phyloP scores from a whole-genome alignment of 768 basidiomycete genomes.

The Clathrus columnatus region DNA sequence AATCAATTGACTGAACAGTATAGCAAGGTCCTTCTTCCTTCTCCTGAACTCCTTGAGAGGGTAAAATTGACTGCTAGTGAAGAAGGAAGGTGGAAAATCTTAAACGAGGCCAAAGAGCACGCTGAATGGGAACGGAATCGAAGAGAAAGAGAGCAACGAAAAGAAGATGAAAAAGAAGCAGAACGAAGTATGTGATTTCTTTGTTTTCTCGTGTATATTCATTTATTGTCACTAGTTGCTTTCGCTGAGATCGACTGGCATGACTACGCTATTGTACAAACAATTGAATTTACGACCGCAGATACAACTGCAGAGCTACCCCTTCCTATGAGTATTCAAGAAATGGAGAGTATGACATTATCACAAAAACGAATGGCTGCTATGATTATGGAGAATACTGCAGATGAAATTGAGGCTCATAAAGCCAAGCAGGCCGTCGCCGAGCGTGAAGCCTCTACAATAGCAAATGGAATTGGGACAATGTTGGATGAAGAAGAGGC shows the following conservation, averaged over 20 bases:
- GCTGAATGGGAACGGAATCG: conserved; percentile 86
- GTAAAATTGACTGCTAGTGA: conserved; percentile 58
- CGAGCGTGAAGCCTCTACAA: conserved; percentile 74
- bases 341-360: conserved; percentile 92
- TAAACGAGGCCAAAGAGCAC: conserved; percentile 67
- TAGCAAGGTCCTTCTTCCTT: conserved; percentile 79
- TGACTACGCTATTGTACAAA: conserved; percentile 96
- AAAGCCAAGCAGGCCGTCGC: conserved; percentile 76
- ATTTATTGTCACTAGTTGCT: conserved; percentile 44
- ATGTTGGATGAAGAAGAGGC: conserved; percentile 67
- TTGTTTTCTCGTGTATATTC: not conserved
- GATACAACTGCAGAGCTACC: conserved; percentile 89
- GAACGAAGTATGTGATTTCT: conserved; percentile 59
- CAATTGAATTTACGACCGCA: conserved; percentile 91
- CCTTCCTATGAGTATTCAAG: conserved; percentile 91
- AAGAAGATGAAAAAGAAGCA: conserved; percentile 86
- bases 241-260: conserved; percentile 99
- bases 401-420: conserved; percentile 76
- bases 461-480: conserved; percentile 65
- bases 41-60: conserved; percentile 60
- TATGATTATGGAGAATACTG: conserved; percentile 95
- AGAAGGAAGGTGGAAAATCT: conserved; percentile 64
- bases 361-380: conserved; percentile 97
- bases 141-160: conserved; percentile 75
- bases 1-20: conserved; percentile 97